A percentile compares a stretch with the other conserved stretches of the same genome.
These are phyloP conservation scores for Pyrenophora graminea DNA, from an alignment of 2,329 filamentous ascomycete genomes.

Conservation along the genomic window DNA sequence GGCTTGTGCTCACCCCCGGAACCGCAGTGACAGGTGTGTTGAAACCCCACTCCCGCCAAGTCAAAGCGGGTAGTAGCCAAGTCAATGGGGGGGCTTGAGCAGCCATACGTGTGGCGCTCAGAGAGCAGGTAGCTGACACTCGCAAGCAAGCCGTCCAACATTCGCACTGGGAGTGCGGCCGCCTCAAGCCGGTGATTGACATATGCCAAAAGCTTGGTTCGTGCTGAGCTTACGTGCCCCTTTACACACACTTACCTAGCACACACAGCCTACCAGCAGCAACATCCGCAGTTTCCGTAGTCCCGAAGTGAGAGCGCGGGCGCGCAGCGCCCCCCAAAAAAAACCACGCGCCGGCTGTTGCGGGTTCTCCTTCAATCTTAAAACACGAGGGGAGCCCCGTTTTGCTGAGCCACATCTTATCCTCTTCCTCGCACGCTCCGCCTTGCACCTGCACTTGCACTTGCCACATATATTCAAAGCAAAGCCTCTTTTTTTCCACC, in stretches of 20 bases:
- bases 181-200: slow-evolving; percentile 1
- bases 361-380: not conserved
- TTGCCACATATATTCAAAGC: slow-evolving; percentile 8
- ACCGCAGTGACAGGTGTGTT: slow-evolving; percentile 16
- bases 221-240: slow-evolving; percentile 1
- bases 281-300: slow-evolving; percentile 8
- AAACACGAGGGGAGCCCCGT: slow-evolving; percentile 2
- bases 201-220: not conserved
- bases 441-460: not conserved
- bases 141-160: not conserved
- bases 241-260: not conserved
- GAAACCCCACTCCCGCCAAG: slow-evolving; percentile 8
- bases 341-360: not conserved
- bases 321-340: no score
- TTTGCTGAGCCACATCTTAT: slow-evolving; percentile 10
- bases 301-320: slow-evolving; percentile 2
- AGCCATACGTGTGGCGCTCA: slow-evolving; percentile 24
- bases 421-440: not conserved
- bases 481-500: slow-evolving; percentile 3
- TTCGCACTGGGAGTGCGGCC: slow-evolving; percentile 1
- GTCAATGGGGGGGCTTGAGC: not conserved
- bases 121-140: not conserved
- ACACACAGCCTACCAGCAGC: not conserved
- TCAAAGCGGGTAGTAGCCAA: not conserved
- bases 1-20: slow-evolving; percentile 8